Evolutionary conservation across 305 asterid genomes (phyloP), one percentile per base, ranked within the genome.

Genomic region (Ajuga reptans): DNA sequence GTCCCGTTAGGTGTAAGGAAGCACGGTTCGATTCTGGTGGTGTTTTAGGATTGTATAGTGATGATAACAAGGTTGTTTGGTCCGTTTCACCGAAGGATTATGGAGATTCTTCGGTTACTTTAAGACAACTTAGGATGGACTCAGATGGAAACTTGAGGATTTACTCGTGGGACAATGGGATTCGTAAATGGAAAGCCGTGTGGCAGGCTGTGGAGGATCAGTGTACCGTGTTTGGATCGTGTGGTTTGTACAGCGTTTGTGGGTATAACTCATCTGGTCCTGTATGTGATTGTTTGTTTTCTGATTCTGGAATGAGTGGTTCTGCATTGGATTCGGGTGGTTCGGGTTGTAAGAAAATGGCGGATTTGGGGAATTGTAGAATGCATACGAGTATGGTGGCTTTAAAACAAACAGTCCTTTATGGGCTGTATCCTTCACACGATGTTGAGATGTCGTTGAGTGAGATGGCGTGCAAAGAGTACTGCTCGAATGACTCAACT

Each of bases 121-220:
- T 84, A 46, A 80, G 91, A 42, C 91, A 82, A 55, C 85, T 87
- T 10, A 79, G 85, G 77, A 77, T 87, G 6, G 91, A 85, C 53
- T 65, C 74, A 17, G 95, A 87, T 59, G 95, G 95, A 4, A 87
- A 87, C 61, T 66, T 87, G 80, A 80, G 95, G 65, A 87, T 87
- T 24, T 87, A 87, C 75, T 85, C 88, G 0, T 87, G 95, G 95
- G 89, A 84, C 66, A 17, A 37, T 12, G 59, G 4, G 2, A 42
- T 61, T 71, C 76, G 17, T 51, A 41, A 71, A 1, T 87, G 95
- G 91, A 85, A 60, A 77, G 71, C 74, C 0, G 89, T 82, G 9
- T 87, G 95, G 95, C 95, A 87, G 64, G 94, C 94, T 0, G 86
- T 87, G 45, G 63, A 72, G 59, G 86, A 85, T 42, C 91, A 85